Evolutionary conservation across 2,329 filamentous ascomycete species (phyloP).

Genomic region (Aspergillus quadrilineatus): DNA sequence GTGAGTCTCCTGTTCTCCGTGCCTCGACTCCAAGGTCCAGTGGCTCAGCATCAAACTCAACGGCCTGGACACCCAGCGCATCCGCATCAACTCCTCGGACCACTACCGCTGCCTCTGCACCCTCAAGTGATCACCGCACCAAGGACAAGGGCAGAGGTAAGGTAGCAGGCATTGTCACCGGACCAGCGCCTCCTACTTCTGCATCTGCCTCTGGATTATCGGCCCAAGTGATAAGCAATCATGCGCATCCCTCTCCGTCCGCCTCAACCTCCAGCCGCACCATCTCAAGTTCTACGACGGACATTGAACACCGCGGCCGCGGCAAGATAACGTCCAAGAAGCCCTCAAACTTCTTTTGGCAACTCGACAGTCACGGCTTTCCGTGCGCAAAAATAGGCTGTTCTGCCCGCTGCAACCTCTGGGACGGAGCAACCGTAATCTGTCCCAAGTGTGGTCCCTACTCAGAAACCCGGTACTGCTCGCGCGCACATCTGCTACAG

Average conservation of each 20-base stretch:
- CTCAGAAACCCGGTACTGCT: conserved; percentile 41
- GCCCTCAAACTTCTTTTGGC: conserved; percentile 26
- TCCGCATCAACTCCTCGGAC: conserved; percentile 12
- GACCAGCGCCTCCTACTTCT: background rate
- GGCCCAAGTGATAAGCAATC: background rate
- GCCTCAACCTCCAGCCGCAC: background rate
- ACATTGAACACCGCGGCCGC: conserved; percentile 17
- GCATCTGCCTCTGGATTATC: background rate
- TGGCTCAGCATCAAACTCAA: conserved; percentile 10
- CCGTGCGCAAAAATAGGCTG: conserved; percentile 31
- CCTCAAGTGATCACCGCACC: background rate
- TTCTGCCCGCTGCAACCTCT: conserved; percentile 30
- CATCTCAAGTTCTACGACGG: background rate
- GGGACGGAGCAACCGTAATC: conserved; percentile 34
- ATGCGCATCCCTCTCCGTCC: conserved; percentile 4
- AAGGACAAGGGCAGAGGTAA: background rate
- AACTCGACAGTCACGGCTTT: conserved; percentile 55
- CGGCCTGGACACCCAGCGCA: conserved; percentile 5
- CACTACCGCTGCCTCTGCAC: conserved; percentile 12
- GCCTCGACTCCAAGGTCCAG: conserved; percentile 14
- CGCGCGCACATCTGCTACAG: conserved; percentile 34
- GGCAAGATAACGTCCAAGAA: conserved; percentile 10
- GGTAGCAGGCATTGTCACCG: background rate
- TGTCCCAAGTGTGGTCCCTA: conserved; percentile 43
- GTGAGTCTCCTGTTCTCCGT: conserved; percentile 1